A percentile compares a stretch with the other conserved stretches of the same genome.
Evolutionary conservation across 2,329 filamentous ascomycete species (phyloP).

Genomic region (Seiridium unicorne): DNA sequence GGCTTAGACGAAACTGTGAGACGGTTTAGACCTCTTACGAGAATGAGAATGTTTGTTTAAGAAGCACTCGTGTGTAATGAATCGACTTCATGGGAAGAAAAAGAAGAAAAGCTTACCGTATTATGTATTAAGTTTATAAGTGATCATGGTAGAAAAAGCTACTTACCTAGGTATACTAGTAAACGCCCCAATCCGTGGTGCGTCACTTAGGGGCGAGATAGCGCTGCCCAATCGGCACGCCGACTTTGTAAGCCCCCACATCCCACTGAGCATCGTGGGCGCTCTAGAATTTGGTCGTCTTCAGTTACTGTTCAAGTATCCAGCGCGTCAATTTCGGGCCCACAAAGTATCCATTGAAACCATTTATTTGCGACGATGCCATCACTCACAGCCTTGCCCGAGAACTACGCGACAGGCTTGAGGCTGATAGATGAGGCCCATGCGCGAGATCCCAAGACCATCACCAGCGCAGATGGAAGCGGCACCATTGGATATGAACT

Average conservation of each 20-base stretch:
- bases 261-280: not conserved
- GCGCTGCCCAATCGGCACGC: slow-evolving; percentile 1
- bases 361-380: not conserved
- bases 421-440: slow-evolving; percentile 73
- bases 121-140: no score
- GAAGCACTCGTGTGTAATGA: no score
- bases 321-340: not conserved
- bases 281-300: not conserved
- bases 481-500: slow-evolving; percentile 60
- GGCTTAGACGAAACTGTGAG: no score
- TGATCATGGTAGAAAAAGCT: no score
- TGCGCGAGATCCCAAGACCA: slow-evolving; percentile 61
- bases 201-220: not conserved
- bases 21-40: no score
- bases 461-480: slow-evolving; percentile 34
- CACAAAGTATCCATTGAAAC: not conserved
- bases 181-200: no score
- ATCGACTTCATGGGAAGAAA: no score
- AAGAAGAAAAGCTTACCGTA: no score
- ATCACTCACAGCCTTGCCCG: slow-evolving; percentile 22
- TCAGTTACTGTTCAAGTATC: not conserved
- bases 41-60: no score
- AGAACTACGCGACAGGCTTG: slow-evolving; percentile 52
- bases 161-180: no score
- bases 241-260: slow-evolving; percentile 7